phyloP scores from a whole-genome alignment of 164 flowering plant species.

The Cinnamomum chago region DNA sequence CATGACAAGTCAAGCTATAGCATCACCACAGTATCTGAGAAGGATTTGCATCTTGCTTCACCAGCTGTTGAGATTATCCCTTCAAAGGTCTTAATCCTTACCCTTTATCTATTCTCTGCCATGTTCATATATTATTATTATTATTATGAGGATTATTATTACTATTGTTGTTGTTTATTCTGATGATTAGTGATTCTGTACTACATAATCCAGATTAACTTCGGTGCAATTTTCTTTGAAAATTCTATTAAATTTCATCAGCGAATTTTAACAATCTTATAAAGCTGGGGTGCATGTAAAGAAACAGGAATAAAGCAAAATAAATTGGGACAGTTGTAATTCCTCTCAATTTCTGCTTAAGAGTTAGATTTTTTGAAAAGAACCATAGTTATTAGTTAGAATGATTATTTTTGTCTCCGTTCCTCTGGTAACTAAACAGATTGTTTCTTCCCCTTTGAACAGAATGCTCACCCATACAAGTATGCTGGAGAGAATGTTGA shows the following conservation, averaged over 20 bases:
- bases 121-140: too few relatives aligned
- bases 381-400: too few relatives aligned
- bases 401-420: background rate
- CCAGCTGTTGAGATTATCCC: constrained; percentile 97
- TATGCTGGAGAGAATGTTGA: constrained; percentile 79
- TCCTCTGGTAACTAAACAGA: background rate
- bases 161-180: background rate
- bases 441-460: constrained; percentile 6
- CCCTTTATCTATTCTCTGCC: too few relatives aligned
- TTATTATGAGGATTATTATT: background rate
- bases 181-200: background rate
- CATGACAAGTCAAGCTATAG: constrained; percentile 55
- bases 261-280: too few relatives aligned
- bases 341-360: background rate
- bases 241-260: background rate
- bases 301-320: background rate
- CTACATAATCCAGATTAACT: background rate
- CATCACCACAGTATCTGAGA: constrained; percentile 47
- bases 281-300: background rate
- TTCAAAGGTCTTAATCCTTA: constrained; percentile 52
- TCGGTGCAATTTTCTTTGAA: background rate
- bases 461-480: constrained; percentile 65
- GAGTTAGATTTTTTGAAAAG: background rate
- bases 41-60: constrained; percentile 48
- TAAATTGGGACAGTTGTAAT: background rate